Conservation (phyloP, 495 filamentous ascomycete genomes). For the Penicillium silybi region DNA sequence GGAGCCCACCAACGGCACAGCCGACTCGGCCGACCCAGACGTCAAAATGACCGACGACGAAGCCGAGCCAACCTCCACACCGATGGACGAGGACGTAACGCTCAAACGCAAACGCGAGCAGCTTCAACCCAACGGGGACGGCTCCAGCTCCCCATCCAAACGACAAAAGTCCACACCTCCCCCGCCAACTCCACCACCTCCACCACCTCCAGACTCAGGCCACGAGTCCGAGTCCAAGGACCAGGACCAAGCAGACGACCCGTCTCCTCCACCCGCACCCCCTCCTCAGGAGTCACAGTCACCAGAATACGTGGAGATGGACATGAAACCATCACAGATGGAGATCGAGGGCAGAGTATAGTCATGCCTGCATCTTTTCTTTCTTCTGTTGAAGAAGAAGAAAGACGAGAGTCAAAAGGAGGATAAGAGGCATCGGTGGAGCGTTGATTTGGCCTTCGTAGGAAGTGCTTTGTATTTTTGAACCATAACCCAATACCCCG, state of each 20-base stretch:
- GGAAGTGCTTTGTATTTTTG: not conserved
- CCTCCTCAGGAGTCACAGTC: not conserved
- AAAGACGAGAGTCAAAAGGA: not conserved
- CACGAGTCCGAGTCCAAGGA: not conserved
- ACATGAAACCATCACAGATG: not conserved
- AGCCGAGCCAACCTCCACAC: slow-evolving; percentile 21
- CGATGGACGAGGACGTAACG: slow-evolving; percentile 23
- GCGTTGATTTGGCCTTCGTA: not conserved
- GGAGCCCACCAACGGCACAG: too few species aligned
- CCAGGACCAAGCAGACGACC: not conserved
- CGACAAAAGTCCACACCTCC: slow-evolving; percentile 40
- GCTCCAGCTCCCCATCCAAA: slow-evolving; percentile 31
- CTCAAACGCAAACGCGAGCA: slow-evolving; percentile 28
- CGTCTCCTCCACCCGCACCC: not conserved
- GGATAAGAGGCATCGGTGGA: not conserved
- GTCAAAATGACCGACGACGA: slow-evolving; percentile 58
- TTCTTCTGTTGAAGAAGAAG: not conserved
- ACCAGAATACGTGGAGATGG: not conserved
- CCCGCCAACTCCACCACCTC: slow-evolving; percentile 29
- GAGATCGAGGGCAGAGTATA: not conserved
- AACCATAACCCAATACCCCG: not conserved
- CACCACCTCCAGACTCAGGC: not conserved
- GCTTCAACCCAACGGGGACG: slow-evolving; percentile 43
- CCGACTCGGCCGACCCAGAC: slow-evolving; percentile 36
- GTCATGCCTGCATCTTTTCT: not conserved